These are phyloP conservation scores for Helichrysum umbraculigerum DNA, from an alignment of 129 eudicot species.

Conservation along the genomic window DNA sequence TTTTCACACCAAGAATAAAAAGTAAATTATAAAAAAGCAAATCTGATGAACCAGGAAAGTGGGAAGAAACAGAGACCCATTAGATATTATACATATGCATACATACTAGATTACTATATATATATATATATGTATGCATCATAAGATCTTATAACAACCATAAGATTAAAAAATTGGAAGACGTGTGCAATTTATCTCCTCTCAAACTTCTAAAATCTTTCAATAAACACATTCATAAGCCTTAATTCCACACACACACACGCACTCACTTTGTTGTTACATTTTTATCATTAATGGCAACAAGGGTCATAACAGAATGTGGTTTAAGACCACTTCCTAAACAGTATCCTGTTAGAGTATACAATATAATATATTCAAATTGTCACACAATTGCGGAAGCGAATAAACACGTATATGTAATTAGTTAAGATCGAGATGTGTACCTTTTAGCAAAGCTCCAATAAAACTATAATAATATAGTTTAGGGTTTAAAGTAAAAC, in stretches of 20 bases:
- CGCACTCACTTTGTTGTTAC: neutral
- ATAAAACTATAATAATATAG: no score
- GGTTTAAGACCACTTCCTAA: constrained; percentile 55
- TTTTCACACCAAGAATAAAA: constrained; percentile 27
- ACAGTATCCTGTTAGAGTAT: no score
- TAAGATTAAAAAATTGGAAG: neutral
- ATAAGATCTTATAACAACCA: neutral
- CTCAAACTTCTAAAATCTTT: constrained; percentile 12
- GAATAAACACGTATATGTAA: no score
- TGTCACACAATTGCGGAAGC: no score
- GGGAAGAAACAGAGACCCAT: constrained; percentile 29
- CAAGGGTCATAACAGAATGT: constrained; percentile 61
- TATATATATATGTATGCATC: constrained; percentile 12
- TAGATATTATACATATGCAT: neutral
- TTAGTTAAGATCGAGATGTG: no score
- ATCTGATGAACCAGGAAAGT: constrained; percentile 23
- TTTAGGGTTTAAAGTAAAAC: no score
- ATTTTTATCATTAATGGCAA: constrained; percentile 40
- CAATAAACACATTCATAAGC: constrained; percentile 4
- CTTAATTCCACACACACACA: constrained; percentile 2
- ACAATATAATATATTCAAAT: no score
- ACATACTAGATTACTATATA: no score
- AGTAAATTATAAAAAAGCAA: neutral
- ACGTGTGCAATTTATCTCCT: constrained; percentile 31
- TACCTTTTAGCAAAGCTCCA: no score